Evolutionary conservation across 352 stramenopile genomes (phyloP).

Genomic region (Phytophthora pseudosyringae): DNA sequence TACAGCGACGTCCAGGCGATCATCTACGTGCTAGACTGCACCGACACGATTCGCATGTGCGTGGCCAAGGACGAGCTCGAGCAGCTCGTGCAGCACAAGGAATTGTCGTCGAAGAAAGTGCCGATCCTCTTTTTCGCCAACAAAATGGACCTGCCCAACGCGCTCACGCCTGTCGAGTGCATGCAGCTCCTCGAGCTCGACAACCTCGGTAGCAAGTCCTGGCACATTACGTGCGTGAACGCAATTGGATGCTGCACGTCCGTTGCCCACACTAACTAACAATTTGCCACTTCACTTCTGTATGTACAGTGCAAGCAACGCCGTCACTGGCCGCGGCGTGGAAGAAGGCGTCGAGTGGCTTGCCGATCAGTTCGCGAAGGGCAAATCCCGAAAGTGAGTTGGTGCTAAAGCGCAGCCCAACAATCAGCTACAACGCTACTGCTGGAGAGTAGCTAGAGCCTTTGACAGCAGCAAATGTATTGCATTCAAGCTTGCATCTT

Average conservation of each 20-base stretch:
- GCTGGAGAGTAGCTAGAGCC: constrained; percentile 16
- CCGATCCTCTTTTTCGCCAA: constrained; percentile 90
- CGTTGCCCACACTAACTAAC: neutral
- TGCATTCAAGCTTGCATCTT: constrained; percentile 12
- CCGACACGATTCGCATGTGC: constrained; percentile 86
- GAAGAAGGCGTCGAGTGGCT: constrained; percentile 88
- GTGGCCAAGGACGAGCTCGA: constrained; percentile 90
- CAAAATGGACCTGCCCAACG: constrained; percentile 85
- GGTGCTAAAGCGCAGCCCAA: neutral
- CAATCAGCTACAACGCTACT: constrained; percentile 5
- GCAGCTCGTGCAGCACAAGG: constrained; percentile 84
- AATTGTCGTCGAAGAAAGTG: constrained; percentile 70
- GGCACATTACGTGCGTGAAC: constrained; percentile 80
- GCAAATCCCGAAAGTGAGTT: constrained; percentile 60
- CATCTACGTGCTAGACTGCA: constrained; percentile 92
- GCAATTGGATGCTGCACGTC: neutral
- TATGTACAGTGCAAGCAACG: constrained; percentile 74
- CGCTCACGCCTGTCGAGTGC: constrained; percentile 79
- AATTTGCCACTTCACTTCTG: neutral
- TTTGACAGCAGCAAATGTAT: constrained; percentile 21
- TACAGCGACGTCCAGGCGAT: constrained; percentile 87
- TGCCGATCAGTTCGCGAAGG: constrained; percentile 73
- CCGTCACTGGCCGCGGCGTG: constrained; percentile 76
- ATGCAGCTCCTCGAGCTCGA: constrained; percentile 84
- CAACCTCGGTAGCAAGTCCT: constrained; percentile 79